These are phyloP conservation scores for Morella rubra DNA, from an alignment of 306 rosid species.

Conservation along the genomic window DNA sequence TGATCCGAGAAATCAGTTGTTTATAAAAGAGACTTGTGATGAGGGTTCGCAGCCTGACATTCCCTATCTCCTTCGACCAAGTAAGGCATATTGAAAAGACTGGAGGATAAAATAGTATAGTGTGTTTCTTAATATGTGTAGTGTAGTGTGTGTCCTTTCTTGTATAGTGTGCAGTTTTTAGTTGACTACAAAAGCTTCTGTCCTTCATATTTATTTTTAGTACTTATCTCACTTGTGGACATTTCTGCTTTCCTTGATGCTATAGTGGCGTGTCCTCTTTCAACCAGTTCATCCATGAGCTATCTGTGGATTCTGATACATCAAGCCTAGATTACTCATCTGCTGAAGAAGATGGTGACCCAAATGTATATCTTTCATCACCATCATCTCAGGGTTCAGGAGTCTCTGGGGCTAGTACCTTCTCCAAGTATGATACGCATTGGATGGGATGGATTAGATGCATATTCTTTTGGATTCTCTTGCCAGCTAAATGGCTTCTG, in stretches of 20 bases:
- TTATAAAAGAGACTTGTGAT: neutral
- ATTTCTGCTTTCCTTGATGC: slow-evolving; percentile 26
- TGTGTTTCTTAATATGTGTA: neutral
- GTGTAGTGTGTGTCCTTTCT: neutral
- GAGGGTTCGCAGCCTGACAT: neutral
- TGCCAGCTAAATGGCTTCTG: slow-evolving; percentile 55
- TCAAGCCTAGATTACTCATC: slow-evolving; percentile 64
- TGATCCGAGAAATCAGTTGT: no score
- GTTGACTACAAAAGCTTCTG: no score
- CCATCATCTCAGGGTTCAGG: slow-evolving; percentile 70
- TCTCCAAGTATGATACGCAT: slow-evolving; percentile 36
- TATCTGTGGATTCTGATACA: slow-evolving; percentile 81
- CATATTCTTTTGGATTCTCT: slow-evolving; percentile 54
- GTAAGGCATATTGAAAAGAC: neutral
- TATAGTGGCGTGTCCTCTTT: slow-evolving; percentile 88
- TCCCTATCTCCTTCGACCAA: neutral
- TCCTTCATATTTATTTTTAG: neutral
- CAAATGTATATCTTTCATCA: slow-evolving; percentile 46
- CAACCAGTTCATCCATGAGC: slow-evolving; percentile 79
- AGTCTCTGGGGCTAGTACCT: slow-evolving; percentile 45
- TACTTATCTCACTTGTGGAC: slow-evolving; percentile 6
- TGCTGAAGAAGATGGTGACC: slow-evolving; percentile 63
- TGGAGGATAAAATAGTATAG: neutral
- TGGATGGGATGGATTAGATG: slow-evolving; percentile 49
- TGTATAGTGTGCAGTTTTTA: no score